Evolutionary conservation across 2,329 filamentous ascomycete species (phyloP).

Genomic region (Dryadomyces quercus-mongolicae): DNA sequence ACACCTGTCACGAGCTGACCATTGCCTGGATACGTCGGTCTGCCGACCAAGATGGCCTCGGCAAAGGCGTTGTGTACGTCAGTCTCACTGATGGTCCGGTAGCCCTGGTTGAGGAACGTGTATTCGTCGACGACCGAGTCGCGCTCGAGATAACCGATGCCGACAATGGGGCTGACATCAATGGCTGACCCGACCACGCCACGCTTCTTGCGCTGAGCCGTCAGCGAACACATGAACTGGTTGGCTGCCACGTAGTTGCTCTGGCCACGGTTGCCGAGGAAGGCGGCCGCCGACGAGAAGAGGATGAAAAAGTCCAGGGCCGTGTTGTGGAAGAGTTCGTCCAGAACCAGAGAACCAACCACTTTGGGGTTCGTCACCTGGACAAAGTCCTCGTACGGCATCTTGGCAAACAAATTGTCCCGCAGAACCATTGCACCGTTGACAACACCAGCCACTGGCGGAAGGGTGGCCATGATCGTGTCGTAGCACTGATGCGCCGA

Average conservation of each 20-base stretch:
- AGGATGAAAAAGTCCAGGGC: constrained; percentile 24
- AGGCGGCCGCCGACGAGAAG: constrained; percentile 16
- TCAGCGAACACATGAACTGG: constrained; percentile 22
- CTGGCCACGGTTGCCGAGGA: constrained; percentile 20
- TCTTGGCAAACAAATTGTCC: constrained; percentile 15
- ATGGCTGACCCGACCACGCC: constrained; percentile 22
- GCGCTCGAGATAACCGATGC: background rate
- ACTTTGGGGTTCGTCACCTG: constrained; percentile 21
- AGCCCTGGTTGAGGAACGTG: background rate
- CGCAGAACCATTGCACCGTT: constrained; percentile 26
- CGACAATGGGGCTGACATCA: background rate
- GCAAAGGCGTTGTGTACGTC: background rate
- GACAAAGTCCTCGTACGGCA: constrained; percentile 9
- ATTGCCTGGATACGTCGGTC: background rate
- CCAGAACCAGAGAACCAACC: constrained; percentile 17
- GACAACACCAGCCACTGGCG: constrained; percentile 22
- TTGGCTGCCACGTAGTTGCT: constrained; percentile 29
- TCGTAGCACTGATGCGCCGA: background rate
- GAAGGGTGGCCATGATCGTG: constrained; percentile 12
- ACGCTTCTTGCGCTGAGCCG: constrained; percentile 15
- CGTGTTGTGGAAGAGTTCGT: constrained; percentile 17
- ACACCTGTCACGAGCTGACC: background rate
- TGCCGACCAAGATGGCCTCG: constrained; percentile 21
- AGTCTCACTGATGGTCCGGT: background rate
- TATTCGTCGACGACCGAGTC: background rate